Evolutionary conservation across 805 yeast genomes (phyloP), one percentile per base, ranked within the genome.

Genomic region (Yamadazyma phyllophila): DNA sequence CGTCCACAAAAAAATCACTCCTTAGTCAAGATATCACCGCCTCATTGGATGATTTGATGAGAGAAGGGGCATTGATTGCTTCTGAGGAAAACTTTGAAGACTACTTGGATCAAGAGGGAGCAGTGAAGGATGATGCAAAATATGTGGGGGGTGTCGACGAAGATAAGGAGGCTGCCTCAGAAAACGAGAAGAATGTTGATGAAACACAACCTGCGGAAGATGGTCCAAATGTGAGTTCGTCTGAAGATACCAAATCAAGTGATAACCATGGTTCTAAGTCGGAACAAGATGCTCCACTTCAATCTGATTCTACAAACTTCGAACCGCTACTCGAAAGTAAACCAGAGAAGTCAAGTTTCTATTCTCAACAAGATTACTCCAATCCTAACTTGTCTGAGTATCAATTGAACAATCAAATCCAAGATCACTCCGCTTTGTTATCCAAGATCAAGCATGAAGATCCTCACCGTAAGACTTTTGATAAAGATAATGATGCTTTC

Each of bases 51-150:
- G 83, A 77, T 41, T 66, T 72, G 57, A 72, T 72, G 47, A 69
- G 55, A 43, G 77, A 72, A 50, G 77, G 77, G 6, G 77, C 77
- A 1, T 62, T 72, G 41, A 59, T 72, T 54, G 75, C 74, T 0
- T 65, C 72, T 2, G 85, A 80, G 44, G 82, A 74, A 52, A 77
- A 73, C 50, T 73, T 81, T 53, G 82, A 74, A 20, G 62, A 67
- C 15, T 67, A 78, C 39, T 61, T 82, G 55, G 85, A 81, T 53
- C 68, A 69, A 10, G 67, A 70, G 39, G 88, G 86, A 1, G 69
- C 74, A 40, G 66, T 81, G 39, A 80, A 74, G 54, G 67, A 66
- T n/a, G 75, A 70, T 39, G 77, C 74, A 17, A 61, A 69, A 50
- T 73, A 40, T 29, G 33, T 40, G n/a, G 44, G 40, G 14, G 30